phyloP scores from a whole-genome alignment of 2,329 filamentous ascomycete species.

The Fusarium sp. region DNA sequence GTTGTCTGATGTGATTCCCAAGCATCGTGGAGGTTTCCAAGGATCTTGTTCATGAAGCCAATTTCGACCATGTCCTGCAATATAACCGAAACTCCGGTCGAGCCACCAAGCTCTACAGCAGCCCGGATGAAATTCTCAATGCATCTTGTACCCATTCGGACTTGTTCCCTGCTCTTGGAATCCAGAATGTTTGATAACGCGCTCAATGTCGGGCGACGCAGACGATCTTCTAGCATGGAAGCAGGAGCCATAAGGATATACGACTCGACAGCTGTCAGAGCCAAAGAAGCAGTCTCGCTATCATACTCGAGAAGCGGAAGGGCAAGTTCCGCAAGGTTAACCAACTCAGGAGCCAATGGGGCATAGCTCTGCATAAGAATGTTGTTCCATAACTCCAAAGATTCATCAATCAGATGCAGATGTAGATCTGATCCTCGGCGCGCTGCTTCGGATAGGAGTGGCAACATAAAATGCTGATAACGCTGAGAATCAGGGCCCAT shows the following conservation, averaged over 20 bases:
- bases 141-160: slow-evolving; percentile 67
- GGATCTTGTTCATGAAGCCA: slow-evolving; percentile 71
- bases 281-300: slow-evolving; percentile 70
- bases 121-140: slow-evolving; percentile 74
- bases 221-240: slow-evolving; percentile 69
- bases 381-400: slow-evolving; percentile 86
- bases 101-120: slow-evolving; percentile 70
- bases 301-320: slow-evolving; percentile 75
- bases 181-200: slow-evolving; percentile 63
- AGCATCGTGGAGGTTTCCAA: slow-evolving; percentile 74
- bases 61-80: slow-evolving; percentile 73
- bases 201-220: slow-evolving; percentile 61
- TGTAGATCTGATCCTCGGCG: slow-evolving; percentile 79
- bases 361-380: slow-evolving; percentile 74
- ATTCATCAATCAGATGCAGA: slow-evolving; percentile 89
- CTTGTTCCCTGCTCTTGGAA: slow-evolving; percentile 66
- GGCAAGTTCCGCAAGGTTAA: slow-evolving; percentile 70
- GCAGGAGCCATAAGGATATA: slow-evolving; percentile 78
- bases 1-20: slow-evolving; percentile 83
- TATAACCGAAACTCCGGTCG: slow-evolving; percentile 70
- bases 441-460: slow-evolving; percentile 83
- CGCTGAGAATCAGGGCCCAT: slow-evolving; percentile 82
- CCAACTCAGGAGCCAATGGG: slow-evolving; percentile 70
- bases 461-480: slow-evolving; percentile 84
- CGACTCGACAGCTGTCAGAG: slow-evolving; percentile 73